These are phyloP conservation scores for Apiospora arundinis DNA, from an alignment of 2,329 filamentous ascomycete species.

Conservation along the genomic window DNA sequence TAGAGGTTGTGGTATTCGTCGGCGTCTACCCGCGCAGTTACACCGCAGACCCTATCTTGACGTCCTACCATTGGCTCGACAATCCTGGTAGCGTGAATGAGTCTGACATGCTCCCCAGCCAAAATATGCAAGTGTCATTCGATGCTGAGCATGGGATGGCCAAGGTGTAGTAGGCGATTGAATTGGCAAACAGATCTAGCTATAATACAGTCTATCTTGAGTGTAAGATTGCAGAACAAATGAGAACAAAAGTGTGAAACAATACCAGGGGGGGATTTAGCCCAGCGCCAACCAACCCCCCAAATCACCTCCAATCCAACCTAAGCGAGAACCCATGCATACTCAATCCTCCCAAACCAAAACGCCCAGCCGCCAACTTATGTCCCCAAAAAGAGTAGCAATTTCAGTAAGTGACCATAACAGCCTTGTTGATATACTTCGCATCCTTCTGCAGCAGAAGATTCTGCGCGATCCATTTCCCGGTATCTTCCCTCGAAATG, in stretches of 20 bases:
- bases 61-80: background rate
- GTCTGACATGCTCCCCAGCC: background rate
- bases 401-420: slow-evolving; percentile 44
- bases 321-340: no score
- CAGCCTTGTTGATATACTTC: slow-evolving; percentile 45
- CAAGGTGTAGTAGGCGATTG: background rate
- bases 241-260: background rate
- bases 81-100: background rate
- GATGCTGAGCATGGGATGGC: background rate
- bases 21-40: background rate
- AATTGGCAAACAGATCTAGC: background rate
- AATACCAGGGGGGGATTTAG: background rate
- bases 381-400: background rate
- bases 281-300: background rate
- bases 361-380: no score
- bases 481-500: slow-evolving; percentile 54
- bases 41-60: background rate
- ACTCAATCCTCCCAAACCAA: no score
- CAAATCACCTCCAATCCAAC: background rate
- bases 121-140: background rate
- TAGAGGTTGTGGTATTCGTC: background rate
- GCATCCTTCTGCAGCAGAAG: slow-evolving; percentile 35
- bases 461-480: slow-evolving; percentile 53
- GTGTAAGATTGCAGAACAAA: background rate
- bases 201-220: background rate